These are phyloP conservation scores for Scenedesmus sp. DNA, from an alignment of 163 green algal species.

Conservation along the genomic window DNA sequence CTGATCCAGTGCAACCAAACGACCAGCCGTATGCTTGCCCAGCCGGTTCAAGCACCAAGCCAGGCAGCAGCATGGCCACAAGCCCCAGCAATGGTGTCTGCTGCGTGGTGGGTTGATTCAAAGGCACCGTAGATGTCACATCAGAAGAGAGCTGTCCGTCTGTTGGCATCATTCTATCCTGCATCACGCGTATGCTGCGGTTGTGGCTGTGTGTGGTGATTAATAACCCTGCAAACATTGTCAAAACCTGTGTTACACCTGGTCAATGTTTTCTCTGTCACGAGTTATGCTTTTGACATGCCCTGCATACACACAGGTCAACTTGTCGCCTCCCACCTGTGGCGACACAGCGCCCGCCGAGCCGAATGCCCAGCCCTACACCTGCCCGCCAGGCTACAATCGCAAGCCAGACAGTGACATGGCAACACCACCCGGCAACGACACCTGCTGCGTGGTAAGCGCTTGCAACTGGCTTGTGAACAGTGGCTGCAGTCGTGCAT, in stretches of 20 bases:
- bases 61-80: background rate
- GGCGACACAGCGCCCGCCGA: background rate
- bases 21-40: background rate
- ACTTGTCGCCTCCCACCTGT: background rate
- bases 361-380: background rate
- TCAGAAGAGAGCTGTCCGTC: too few relatives aligned
- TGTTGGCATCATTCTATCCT: too few relatives aligned
- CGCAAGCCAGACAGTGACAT: background rate
- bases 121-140: too few relatives aligned
- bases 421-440: background rate
- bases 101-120: too few relatives aligned
- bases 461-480: background rate
- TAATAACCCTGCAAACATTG: too few relatives aligned
- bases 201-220: too few relatives aligned
- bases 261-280: too few relatives aligned
- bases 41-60: background rate
- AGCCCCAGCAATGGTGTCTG: background rate
- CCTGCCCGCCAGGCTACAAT: background rate
- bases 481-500: background rate
- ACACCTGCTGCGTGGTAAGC: background rate
- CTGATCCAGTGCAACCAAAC: background rate
- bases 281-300: too few relatives aligned
- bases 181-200: too few relatives aligned
- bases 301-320: background rate
- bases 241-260: too few relatives aligned